Conservation (phyloP, 257 asterid species). For the Gardenia jasminoides region DNA sequence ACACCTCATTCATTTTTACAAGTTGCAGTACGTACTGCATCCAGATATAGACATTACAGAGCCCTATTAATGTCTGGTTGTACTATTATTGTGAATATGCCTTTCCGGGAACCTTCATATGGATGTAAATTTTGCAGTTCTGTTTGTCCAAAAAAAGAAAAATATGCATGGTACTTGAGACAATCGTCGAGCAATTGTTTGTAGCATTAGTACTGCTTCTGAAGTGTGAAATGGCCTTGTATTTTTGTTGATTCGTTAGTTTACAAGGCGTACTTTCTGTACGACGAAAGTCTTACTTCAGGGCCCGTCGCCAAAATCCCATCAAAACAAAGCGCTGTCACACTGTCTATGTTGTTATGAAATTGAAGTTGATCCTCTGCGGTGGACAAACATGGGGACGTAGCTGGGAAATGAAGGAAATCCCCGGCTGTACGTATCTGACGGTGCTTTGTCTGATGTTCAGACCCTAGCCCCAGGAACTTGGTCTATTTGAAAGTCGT, state of each 20-base stretch:
- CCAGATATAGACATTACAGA: not conserved
- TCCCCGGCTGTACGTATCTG: not conserved
- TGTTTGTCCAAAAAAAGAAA: not conserved
- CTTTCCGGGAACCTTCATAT: not conserved
- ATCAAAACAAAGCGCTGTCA: not conserved
- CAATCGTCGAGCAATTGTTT: not conserved
- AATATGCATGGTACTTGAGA: not conserved
- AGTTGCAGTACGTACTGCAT: not conserved
- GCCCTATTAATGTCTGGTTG: not conserved
- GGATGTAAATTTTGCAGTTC: not conserved
- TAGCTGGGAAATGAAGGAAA: not conserved
- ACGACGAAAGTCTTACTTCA: not conserved
- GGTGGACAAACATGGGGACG: not conserved
- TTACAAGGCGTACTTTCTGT: not conserved
- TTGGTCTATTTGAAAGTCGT: not conserved
- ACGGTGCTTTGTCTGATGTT: not conserved
- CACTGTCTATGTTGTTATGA: not conserved
- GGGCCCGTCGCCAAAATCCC: too few species aligned
- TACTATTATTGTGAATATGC: not conserved
- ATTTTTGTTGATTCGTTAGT: not conserved
- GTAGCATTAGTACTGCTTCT: not conserved
- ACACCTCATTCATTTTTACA: not conserved
- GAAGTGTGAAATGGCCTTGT: not conserved
- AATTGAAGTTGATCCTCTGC: not conserved
- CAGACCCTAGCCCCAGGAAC: not conserved